These are phyloP conservation scores for Hypoxylon fuscum DNA, from an alignment of 495 filamentous ascomycete genomes.

Conservation along the genomic window DNA sequence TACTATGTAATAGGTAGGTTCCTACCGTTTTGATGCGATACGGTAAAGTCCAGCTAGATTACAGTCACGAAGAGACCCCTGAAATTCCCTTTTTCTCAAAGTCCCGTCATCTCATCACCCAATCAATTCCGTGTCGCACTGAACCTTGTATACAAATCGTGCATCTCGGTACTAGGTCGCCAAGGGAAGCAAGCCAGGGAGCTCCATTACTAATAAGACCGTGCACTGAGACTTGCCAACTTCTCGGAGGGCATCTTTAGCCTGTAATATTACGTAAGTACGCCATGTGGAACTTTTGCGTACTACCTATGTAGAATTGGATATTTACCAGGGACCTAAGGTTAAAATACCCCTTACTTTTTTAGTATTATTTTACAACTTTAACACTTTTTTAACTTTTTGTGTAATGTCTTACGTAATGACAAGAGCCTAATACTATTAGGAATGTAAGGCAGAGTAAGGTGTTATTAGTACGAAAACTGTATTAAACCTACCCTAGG, in stretches of 20 bases:
- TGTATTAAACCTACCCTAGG: neutral
- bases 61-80: slow-evolving; percentile 21
- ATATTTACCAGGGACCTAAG: neutral
- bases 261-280: slow-evolving; percentile 37
- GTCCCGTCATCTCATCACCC: slow-evolving; percentile 34
- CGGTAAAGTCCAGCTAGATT: slow-evolving; percentile 18
- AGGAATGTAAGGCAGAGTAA: slow-evolving; percentile 16
- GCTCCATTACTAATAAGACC: slow-evolving; percentile 27
- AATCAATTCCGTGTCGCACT: slow-evolving; percentile 29
- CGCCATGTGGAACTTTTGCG: slow-evolving; percentile 22
- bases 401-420: slow-evolving; percentile 31
- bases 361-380: neutral
- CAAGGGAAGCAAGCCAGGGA: slow-evolving; percentile 3
- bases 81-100: slow-evolving; percentile 26
- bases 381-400: slow-evolving; percentile 16
- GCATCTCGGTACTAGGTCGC: slow-evolving; percentile 33
- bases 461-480: slow-evolving; percentile 14
- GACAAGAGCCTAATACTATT: slow-evolving; percentile 1
- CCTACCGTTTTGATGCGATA: slow-evolving; percentile 18
- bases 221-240: slow-evolving; percentile 1
- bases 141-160: slow-evolving; percentile 24
- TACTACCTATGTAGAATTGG: neutral
- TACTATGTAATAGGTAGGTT: too few relatives aligned
- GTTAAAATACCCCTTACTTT: neutral
- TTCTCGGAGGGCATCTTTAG: slow-evolving; percentile 22